A percentile compares a stretch with the other conserved stretches of the same genome.
phyloP scores from a whole-genome alignment of 768 basidiomycete species.

The Mycena galopus region DNA sequence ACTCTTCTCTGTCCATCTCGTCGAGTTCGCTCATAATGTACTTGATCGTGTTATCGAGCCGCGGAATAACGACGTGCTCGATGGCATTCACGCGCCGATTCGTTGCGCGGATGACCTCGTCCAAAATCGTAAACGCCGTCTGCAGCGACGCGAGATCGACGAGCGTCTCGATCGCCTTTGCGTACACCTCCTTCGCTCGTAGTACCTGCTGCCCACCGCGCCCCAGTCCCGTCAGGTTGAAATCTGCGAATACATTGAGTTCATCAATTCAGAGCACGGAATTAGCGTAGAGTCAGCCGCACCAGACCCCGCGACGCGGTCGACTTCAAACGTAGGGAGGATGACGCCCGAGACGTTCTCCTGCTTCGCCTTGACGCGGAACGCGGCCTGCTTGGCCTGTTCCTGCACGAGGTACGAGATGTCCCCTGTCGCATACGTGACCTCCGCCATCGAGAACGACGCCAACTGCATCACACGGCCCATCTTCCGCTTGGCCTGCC shows the following conservation, averaged over 20 bases:
- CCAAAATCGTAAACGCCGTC: slow-evolving; percentile 98
- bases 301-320: slow-evolving; percentile 89
- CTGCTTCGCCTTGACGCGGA: slow-evolving; percentile 94
- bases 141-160: slow-evolving; percentile 97
- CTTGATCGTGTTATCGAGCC: slow-evolving; percentile 96
- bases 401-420: slow-evolving; percentile 99
- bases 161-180: slow-evolving; percentile 96
- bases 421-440: slow-evolving; percentile 97
- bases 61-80: slow-evolving; percentile 96
- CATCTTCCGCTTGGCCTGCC: slow-evolving; percentile 98
- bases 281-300: slow-evolving; percentile 24
- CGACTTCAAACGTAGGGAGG: slow-evolving; percentile 94
- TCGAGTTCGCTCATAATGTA: slow-evolving; percentile 98
- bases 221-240: slow-evolving; percentile 96
- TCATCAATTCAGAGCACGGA: slow-evolving; percentile 3
- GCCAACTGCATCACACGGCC: slow-evolving; percentile 98
- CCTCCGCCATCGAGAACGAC: slow-evolving; percentile 98
- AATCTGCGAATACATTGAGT: slow-evolving; percentile 65
- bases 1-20: slow-evolving; percentile 98
- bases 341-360: slow-evolving; percentile 99
- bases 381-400: slow-evolving; percentile 90
- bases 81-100: slow-evolving; percentile 99
- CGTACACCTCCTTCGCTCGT: slow-evolving; percentile 96
- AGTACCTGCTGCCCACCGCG: slow-evolving; percentile 97
- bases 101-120: slow-evolving; percentile 99